A percentile compares a stretch with the other conserved stretches of the same genome.
phyloP scores from a whole-genome alignment of 139 green algal species.

The Spirogloea muscicola region DNA sequence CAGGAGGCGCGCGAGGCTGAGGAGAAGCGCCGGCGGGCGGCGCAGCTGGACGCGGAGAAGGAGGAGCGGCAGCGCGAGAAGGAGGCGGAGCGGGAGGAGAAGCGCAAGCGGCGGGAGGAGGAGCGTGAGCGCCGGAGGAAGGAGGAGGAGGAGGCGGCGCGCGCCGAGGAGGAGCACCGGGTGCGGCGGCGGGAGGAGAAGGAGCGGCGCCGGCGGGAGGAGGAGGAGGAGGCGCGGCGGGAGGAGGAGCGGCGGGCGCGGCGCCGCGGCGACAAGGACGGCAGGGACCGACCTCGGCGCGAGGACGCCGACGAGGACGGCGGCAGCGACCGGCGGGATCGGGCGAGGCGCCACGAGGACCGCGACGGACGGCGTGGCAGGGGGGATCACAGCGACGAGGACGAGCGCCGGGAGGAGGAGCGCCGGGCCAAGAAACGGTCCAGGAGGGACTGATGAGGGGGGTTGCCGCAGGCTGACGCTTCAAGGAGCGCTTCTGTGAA shows the following conservation, averaged over 20 bases:
- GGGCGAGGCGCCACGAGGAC: no score
- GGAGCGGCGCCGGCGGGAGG: slow-evolving; percentile 3
- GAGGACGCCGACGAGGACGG: no score
- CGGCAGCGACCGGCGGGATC: no score
- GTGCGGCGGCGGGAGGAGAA: slow-evolving; percentile 5
- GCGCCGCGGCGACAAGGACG: no score
- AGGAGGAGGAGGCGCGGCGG: slow-evolving; percentile 2
- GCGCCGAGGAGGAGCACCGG: slow-evolving; percentile 12
- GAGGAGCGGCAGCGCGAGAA: slow-evolving; percentile 42
- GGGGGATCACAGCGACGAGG: no score
- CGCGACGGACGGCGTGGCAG: no score
- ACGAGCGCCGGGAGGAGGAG: no score
- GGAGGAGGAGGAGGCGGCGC: slow-evolving; percentile 12
- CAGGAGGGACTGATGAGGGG: no score
- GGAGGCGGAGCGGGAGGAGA: slow-evolving; percentile 42
- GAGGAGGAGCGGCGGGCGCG: slow-evolving; percentile 27
- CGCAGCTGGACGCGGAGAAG: slow-evolving; percentile 24
- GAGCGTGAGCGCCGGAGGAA: background rate
- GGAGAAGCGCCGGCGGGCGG: slow-evolving; percentile 22
- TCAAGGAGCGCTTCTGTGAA: no score
- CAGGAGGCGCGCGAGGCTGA: slow-evolving; percentile 33
- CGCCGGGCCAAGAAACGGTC: no score
- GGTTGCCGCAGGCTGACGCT: no score
- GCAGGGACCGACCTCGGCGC: no score
- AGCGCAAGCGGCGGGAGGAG: slow-evolving; percentile 44